Percentiles rank a stretch among this genome's conserved stretches.
Evolutionary conservation across 768 basidiomycete genomes (phyloP).

Genomic region (Lanmaoa rubissima): DNA sequence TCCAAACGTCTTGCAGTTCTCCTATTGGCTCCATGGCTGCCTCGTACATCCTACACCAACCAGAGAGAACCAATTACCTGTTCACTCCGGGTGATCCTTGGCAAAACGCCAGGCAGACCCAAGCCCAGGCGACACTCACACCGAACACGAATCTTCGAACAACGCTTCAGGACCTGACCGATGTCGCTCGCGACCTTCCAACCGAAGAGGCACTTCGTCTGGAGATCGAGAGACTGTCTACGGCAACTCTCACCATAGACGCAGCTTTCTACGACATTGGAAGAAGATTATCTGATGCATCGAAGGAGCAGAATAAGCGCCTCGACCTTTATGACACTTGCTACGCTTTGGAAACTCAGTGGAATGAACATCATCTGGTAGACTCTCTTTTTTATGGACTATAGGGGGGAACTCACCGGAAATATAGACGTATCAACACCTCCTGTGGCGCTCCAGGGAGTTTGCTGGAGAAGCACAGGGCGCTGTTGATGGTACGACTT

Average conservation of each 20-base stretch:
- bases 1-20: neutral
- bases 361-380: slow-evolving; percentile 17
- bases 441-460: slow-evolving; percentile 21
- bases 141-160: neutral
- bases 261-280: slow-evolving; percentile 15
- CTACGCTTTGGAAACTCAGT: slow-evolving; percentile 8
- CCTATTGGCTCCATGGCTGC: slow-evolving; percentile 7
- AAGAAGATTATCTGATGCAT: slow-evolving; percentile 6
- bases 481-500: slow-evolving; percentile 14
- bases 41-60: neutral
- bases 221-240: slow-evolving; percentile 18
- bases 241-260: slow-evolving; percentile 18
- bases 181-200: slow-evolving; percentile 3
- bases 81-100: neutral
- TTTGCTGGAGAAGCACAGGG: slow-evolving; percentile 21
- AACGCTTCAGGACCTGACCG: neutral
- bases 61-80: neutral
- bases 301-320: slow-evolving; percentile 6
- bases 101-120: neutral
- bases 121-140: neutral
- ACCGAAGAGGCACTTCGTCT: slow-evolving; percentile 11
- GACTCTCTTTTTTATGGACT: neutral
- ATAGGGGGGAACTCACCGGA: neutral
- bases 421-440: slow-evolving; percentile 12
- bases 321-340: slow-evolving; percentile 13